phyloP scores from a whole-genome alignment of 2,329 filamentous ascomycete genomes.

The Diaporthe sp. region DNA sequence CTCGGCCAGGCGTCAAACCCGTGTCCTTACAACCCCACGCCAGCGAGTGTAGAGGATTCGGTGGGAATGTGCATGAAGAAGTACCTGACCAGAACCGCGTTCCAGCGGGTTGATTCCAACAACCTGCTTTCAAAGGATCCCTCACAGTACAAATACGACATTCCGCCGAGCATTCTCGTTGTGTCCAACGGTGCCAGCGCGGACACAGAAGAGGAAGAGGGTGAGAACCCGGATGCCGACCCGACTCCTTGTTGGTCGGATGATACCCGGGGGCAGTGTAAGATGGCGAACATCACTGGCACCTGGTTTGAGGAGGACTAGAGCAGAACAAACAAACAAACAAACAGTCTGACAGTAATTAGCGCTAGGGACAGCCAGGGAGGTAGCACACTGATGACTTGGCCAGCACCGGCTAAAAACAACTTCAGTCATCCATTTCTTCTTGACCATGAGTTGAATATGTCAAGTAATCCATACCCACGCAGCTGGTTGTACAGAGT shows the following conservation, averaged over 20 bases:
- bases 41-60: background rate
- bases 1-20: background rate
- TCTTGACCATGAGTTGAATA: background rate
- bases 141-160: background rate
- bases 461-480: background rate
- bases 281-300: background rate
- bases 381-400: background rate
- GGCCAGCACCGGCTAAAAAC: background rate
- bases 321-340: background rate
- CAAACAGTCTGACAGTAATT: background rate
- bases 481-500: background rate
- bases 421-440: background rate
- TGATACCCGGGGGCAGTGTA: background rate
- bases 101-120: constrained; percentile 3
- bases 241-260: background rate
- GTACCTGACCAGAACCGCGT: background rate
- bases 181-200: background rate
- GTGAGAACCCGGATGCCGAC: background rate
- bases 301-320: background rate
- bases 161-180: background rate
- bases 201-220: background rate
- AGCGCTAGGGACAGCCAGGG: no score
- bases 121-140: constrained; percentile 6
- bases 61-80: constrained; percentile 9
- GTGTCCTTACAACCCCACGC: constrained; percentile 5